Conservation (phyloP, 2,329 filamentous ascomycete genomes). For the Chaetomium strumarium region DNA sequence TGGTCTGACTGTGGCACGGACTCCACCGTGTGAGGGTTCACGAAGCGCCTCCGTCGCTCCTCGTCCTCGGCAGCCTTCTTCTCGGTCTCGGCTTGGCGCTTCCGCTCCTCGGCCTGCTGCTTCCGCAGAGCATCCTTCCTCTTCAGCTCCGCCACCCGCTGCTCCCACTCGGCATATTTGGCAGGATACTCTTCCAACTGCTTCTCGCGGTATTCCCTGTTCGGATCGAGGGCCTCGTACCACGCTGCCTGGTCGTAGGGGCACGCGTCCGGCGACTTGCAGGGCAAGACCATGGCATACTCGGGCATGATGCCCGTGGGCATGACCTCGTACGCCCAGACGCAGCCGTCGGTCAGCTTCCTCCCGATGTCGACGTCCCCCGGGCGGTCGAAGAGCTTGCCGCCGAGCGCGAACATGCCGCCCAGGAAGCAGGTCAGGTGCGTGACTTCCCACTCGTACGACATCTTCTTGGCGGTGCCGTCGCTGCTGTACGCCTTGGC, state of each 20-base stretch:
- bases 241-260: constrained; percentile 49
- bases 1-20: not conserved
- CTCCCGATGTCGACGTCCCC: constrained; percentile 58
- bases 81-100: constrained; percentile 17
- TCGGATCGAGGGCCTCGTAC: constrained; percentile 44
- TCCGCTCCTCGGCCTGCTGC: constrained; percentile 16
- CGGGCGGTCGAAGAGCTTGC: constrained; percentile 53
- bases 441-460: constrained; percentile 53
- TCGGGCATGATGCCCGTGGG: constrained; percentile 62
- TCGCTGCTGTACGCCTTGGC: constrained; percentile 51
- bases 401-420: constrained; percentile 63
- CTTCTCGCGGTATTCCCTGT: constrained; percentile 36
- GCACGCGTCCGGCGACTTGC: constrained; percentile 42
- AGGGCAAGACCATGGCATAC: constrained; percentile 42
- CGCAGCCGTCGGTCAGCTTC: constrained; percentile 61
- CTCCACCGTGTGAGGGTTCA: not conserved
- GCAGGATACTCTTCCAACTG: constrained; percentile 39
- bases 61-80: constrained; percentile 18
- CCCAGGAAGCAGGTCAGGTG: constrained; percentile 65
- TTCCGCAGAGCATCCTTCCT: constrained; percentile 24
- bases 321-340: constrained; percentile 61
- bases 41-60: not conserved
- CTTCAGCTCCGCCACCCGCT: constrained; percentile 29
- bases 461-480: constrained; percentile 34
- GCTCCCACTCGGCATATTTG: constrained; percentile 36